Conservation (phyloP, 169 alveolate species). For the Eimeria acervulina region DNA sequence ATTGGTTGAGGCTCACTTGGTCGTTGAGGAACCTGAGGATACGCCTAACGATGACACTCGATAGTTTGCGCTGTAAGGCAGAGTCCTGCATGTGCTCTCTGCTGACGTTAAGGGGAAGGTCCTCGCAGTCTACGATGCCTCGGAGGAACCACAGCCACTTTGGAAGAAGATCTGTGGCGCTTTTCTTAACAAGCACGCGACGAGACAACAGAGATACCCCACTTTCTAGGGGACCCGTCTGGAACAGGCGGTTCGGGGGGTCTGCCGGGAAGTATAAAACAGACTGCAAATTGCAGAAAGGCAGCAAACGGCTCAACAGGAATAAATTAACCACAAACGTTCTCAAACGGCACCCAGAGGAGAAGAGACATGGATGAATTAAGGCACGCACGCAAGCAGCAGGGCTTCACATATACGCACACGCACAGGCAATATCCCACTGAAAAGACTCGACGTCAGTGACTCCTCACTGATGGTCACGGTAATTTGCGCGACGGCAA, state of each 20-base stretch:
- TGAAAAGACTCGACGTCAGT: too few relatives aligned
- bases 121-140: conserved; percentile 99
- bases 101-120: conserved; percentile 97
- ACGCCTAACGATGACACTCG: conserved; percentile 94
- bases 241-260: conserved; percentile 95
- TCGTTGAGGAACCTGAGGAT: conserved; percentile 94
- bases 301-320: not conserved
- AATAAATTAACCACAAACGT: too few relatives aligned
- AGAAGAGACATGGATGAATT: too few relatives aligned
- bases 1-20: conserved; percentile 87
- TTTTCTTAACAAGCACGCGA: conserved; percentile 95
- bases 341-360: too few relatives aligned
- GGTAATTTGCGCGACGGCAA: too few relatives aligned
- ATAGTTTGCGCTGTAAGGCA: conserved; percentile 94
- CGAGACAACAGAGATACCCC: conserved; percentile 94
- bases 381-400: too few relatives aligned
- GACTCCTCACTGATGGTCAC: too few relatives aligned
- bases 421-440: too few relatives aligned
- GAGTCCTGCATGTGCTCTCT: conserved; percentile 95
- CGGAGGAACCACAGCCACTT: conserved; percentile 97
- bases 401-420: too few relatives aligned
- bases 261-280: conserved; percentile 94
- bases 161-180: conserved; percentile 96
- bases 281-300: conserved; percentile 82
- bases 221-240: conserved; percentile 89